A percentile compares a stretch with the other conserved stretches of the same genome.
phyloP scores from a whole-genome alignment of 306 rosid genomes.

The Lupinus albus region DNA sequence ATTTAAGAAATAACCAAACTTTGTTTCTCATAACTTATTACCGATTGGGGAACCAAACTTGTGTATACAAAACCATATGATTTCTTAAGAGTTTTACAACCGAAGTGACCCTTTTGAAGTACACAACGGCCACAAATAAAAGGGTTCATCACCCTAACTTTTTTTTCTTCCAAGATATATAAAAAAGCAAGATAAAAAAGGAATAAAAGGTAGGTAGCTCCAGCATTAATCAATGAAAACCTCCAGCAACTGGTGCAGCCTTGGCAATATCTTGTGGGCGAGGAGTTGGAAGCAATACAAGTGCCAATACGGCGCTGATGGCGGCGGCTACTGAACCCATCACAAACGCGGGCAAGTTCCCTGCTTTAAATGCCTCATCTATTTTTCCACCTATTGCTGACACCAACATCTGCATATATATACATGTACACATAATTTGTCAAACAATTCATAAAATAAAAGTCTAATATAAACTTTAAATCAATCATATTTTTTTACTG shows the following conservation, averaged over 20 bases:
- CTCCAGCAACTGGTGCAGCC: neutral
- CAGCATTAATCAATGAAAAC: constrained; percentile 37
- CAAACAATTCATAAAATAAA: neutral
- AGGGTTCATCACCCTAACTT: too few species aligned
- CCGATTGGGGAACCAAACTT: too few species aligned
- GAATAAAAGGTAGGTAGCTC: too few species aligned
- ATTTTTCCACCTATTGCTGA: constrained; percentile 60
- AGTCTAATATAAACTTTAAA: too few species aligned
- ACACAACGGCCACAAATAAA: too few species aligned
- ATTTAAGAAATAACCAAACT: too few species aligned
- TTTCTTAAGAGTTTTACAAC: too few species aligned
- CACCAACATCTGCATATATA: constrained; percentile 55
- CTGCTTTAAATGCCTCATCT: constrained; percentile 58
- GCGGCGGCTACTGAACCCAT: constrained; percentile 57
- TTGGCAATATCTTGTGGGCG: constrained; percentile 44
- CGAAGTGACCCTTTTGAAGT: too few species aligned
- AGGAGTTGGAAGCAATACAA: constrained; percentile 57
- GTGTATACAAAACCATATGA: too few species aligned
- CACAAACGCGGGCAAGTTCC: constrained; percentile 77
- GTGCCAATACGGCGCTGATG: constrained; percentile 49
- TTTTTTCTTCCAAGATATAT: too few species aligned
- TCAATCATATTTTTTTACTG: neutral
- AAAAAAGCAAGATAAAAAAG: too few species aligned
- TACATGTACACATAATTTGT: neutral
- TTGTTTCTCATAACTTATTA: too few species aligned